Evolutionary conservation across 139 green algal genomes (phyloP).

Genomic region (Chlamydomonas schloesseri): DNA sequence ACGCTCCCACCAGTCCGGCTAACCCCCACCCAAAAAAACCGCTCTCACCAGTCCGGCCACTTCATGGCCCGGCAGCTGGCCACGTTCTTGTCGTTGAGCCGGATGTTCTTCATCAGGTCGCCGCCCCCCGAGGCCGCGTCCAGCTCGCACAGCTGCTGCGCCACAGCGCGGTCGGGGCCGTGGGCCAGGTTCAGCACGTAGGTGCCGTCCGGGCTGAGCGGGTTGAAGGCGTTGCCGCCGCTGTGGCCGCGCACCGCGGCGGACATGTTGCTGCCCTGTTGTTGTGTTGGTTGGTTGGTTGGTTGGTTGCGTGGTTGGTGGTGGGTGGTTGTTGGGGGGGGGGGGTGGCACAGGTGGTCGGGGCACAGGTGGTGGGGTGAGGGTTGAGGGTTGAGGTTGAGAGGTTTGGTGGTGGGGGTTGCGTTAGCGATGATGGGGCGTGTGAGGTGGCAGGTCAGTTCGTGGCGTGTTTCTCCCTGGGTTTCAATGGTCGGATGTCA

Average conservation of each 20-base stretch:
- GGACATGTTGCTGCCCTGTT: conserved; percentile 71
- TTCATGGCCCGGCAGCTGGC: conserved; percentile 44
- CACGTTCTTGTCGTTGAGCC: conserved; percentile 48
- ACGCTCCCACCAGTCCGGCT: background rate
- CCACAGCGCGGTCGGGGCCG: conserved; percentile 63
- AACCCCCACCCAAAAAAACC: background rate
- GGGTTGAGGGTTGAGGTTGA: too few relatives aligned
- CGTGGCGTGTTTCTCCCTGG: too few relatives aligned
- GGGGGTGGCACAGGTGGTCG: too few relatives aligned
- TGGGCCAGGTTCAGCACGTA: conserved; percentile 66
- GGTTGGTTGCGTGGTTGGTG: background rate
- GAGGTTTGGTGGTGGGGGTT: too few relatives aligned
- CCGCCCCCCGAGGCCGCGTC: background rate
- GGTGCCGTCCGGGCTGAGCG: conserved; percentile 71
- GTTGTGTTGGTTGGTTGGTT: background rate
- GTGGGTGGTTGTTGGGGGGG: too few relatives aligned
- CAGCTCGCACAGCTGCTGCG: conserved; percentile 61
- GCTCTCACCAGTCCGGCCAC: conserved; percentile 67
- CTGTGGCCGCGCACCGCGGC: conserved; percentile 34
- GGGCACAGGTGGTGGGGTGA: too few relatives aligned
- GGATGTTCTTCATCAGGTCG: conserved; percentile 70
- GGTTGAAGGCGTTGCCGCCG: conserved; percentile 71
- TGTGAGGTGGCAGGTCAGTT: too few relatives aligned
- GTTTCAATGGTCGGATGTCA: too few relatives aligned
- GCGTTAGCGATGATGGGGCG: too few relatives aligned